These are phyloP conservation scores for Mortierella sp. DNA, from an alignment of 371 early-diverging fungal species.

Conservation along the genomic window DNA sequence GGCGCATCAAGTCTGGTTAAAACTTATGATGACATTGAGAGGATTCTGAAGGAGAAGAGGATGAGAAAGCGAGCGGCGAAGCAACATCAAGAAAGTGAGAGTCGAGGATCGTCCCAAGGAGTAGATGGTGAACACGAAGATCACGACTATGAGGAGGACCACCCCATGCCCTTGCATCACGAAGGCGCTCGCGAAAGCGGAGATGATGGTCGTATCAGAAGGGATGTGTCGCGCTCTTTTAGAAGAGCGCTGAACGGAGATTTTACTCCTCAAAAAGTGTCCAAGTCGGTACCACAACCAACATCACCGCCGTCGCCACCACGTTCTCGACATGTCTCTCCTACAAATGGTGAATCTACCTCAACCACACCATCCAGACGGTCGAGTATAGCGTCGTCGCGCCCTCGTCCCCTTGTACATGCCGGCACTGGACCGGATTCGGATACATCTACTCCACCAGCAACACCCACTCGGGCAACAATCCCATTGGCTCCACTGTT, in stretches of 20 bases:
- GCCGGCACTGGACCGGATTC: slow-evolving; percentile 4
- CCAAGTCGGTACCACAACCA: neutral
- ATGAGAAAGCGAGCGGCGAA: slow-evolving; percentile 29
- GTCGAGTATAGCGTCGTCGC: slow-evolving; percentile 7
- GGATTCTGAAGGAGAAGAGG: slow-evolving; percentile 35
- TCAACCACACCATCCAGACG: slow-evolving; percentile 1
- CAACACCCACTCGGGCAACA: slow-evolving; percentile 28
- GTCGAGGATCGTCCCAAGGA: slow-evolving; percentile 19
- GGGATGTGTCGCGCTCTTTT: neutral
- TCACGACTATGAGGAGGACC: slow-evolving; percentile 8
- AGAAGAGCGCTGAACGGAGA: neutral
- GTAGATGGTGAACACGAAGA: slow-evolving; percentile 4
- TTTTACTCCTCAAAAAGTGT: neutral
- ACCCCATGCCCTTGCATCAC: neutral
- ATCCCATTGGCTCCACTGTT: neutral
- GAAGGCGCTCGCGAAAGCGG: neutral
- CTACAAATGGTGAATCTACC: slow-evolving; percentile 12
- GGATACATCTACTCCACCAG: slow-evolving; percentile 27
- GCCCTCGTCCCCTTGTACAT: neutral
- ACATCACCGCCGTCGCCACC: slow-evolving; percentile 39
- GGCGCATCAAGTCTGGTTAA: slow-evolving; percentile 8
- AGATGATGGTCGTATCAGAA: neutral
- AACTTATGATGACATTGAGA: slow-evolving; percentile 43
- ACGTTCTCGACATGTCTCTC: slow-evolving; percentile 31
- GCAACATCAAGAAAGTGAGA: slow-evolving; percentile 6